Base-by-base conservation (phyloP, 2,329 filamentous ascomycete species). In the Claviceps sp. region DNA sequence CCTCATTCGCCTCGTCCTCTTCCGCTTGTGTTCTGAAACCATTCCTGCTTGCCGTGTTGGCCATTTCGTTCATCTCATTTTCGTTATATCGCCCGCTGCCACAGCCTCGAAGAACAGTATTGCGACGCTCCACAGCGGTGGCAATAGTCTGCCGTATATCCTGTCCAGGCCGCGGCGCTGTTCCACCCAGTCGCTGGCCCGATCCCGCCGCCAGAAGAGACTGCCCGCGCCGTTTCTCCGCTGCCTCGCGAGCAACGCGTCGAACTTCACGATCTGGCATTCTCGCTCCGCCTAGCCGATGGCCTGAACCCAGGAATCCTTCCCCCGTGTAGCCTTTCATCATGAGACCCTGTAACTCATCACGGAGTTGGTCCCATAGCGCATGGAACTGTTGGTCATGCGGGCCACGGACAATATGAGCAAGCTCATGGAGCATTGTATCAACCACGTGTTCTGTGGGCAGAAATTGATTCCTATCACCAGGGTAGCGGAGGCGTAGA, bases 391-490 rank as follows among this genome's bases (percentile, higher is more conserved):
- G 78, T 47, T 74, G 76, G 62, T 96, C 82, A 65, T 97, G 91
- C 1, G 87, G 86, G 0, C 88, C 88, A 65, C 85, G 82, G 11
- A 88, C 78, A 57, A 86, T 95, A 62, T 97, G 91, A n/a, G 81
- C 84, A 2, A 97, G 78, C 72, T 97, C 91, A 64, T 97, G 91
- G 20, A 97, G 79, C 82, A 97, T 86, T 0, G 91, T 97, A 66
- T 96, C 89, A 44, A 88, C 75, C 7, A 95, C 77, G 57, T 86
- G 74, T 62, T 96, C 88, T 53, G 90, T 70, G 1, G 86, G 83
- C 20, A 95, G 67, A 61, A 97, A 97, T 59, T 88, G 82, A 41
- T 73, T 80, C 9, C 78, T 75, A 63, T 95, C 87, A 59, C 78
- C 74, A 5, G 86, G 73, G 66, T 93, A 84, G 52, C 91, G 83